Conservation (phyloP, 2,329 filamentous ascomycete genomes). For the Diaporthe sp. region DNA sequence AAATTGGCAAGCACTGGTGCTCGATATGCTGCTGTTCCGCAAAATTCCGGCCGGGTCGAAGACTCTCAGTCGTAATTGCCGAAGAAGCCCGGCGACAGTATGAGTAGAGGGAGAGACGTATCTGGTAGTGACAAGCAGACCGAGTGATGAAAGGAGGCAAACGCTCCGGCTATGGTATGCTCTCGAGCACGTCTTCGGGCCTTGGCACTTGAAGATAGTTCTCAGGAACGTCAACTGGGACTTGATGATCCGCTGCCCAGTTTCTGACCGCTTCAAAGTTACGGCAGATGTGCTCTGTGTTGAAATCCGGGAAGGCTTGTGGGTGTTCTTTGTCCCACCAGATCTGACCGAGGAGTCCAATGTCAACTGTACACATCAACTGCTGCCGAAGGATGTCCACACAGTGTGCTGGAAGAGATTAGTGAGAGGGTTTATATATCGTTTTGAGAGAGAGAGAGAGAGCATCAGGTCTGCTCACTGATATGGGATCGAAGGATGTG, state of each 20-base stretch:
- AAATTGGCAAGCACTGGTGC: background rate
- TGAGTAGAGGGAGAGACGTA: background rate
- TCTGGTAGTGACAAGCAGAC: too few species aligned
- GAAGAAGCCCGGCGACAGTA: background rate
- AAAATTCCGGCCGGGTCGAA: too few species aligned
- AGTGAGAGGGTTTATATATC: background rate
- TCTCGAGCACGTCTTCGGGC: background rate
- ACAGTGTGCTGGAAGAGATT: slow-evolving; percentile 62
- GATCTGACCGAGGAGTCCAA: slow-evolving; percentile 67
- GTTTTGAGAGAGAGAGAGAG: background rate
- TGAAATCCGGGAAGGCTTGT: slow-evolving; percentile 66
- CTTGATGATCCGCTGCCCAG: slow-evolving; percentile 65
- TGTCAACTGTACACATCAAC: slow-evolving; percentile 68
- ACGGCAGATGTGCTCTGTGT: slow-evolving; percentile 66
- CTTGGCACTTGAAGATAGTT: slow-evolving; percentile 58
- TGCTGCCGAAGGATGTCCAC: slow-evolving; percentile 68
- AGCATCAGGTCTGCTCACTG: slow-evolving; percentile 57
- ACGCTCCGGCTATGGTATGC: background rate
- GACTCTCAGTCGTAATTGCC: background rate
- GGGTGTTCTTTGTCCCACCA: slow-evolving; percentile 62
- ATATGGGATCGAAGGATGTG: slow-evolving; percentile 52
- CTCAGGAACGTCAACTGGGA: slow-evolving; percentile 56
- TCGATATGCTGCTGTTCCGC: background rate
- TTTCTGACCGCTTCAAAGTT: slow-evolving; percentile 65
- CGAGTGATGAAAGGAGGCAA: background rate